A percentile compares a stretch with the other conserved stretches of the same genome.
phyloP scores from a whole-genome alignment of 352 stramenopile genomes.

The Pythium rishiriense region DNA sequence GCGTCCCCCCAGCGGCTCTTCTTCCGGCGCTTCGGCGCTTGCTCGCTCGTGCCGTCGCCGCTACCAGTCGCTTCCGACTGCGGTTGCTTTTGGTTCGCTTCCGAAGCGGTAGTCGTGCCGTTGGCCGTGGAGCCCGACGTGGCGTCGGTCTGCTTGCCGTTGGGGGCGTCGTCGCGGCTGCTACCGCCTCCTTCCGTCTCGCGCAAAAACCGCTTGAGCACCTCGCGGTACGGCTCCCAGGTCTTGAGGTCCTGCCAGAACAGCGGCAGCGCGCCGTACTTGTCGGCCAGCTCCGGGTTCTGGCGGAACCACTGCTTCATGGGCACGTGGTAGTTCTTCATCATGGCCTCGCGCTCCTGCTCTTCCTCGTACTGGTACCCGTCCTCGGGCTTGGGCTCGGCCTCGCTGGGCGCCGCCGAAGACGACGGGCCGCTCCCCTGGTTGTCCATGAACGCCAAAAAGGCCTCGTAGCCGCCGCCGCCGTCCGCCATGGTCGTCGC shows the following conservation, averaged over 20 bases:
- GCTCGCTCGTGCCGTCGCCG: slow-evolving; percentile 2
- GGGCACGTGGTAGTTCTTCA: slow-evolving; percentile 84
- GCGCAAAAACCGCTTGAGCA: slow-evolving; percentile 90
- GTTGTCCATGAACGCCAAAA: slow-evolving; percentile 57
- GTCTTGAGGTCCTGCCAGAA: slow-evolving; percentile 96
- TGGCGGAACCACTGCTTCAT: slow-evolving; percentile 90
- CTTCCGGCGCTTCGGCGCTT: slow-evolving; percentile 60
- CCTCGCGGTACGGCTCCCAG: slow-evolving; percentile 92
- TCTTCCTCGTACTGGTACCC: slow-evolving; percentile 84
- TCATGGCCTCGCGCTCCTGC: slow-evolving; percentile 87
- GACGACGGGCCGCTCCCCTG: background rate
- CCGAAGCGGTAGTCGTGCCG: background rate
- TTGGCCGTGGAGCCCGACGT: slow-evolving; percentile 2
- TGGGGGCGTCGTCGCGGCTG: slow-evolving; percentile 2
- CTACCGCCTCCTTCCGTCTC: slow-evolving; percentile 54
- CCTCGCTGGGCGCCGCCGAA: background rate
- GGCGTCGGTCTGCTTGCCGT: background rate
- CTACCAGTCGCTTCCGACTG: background rate
- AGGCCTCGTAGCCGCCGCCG: slow-evolving; percentile 63
- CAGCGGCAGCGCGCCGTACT: slow-evolving; percentile 90
- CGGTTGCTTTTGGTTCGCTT: background rate
- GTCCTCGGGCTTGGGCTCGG: slow-evolving; percentile 31
- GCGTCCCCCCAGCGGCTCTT: slow-evolving; percentile 88
- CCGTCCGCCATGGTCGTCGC: slow-evolving; percentile 46
- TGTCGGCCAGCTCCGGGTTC: slow-evolving; percentile 53